Conservation (phyloP, 257 asterid genomes). For the Hygrophila difformis region DNA sequence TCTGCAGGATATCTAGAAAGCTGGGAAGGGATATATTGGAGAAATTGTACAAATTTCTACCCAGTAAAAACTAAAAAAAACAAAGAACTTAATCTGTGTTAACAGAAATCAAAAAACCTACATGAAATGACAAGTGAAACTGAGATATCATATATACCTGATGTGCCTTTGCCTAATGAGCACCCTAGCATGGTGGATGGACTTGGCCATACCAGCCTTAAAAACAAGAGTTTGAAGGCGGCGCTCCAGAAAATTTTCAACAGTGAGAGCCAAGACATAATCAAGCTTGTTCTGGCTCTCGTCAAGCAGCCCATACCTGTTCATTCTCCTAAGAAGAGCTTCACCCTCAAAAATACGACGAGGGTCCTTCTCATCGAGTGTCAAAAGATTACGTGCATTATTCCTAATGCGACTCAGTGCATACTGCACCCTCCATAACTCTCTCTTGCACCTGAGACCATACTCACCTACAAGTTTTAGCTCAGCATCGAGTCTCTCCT, state of each 20-base stretch:
- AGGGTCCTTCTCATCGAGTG: slow-evolving; percentile 80
- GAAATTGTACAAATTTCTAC: too few relatives aligned
- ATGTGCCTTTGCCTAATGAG: slow-evolving; percentile 85
- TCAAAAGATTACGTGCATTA: slow-evolving; percentile 64
- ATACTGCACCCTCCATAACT: slow-evolving; percentile 90
- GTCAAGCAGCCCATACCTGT: slow-evolving; percentile 62
- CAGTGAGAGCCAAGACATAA: slow-evolving; percentile 78
- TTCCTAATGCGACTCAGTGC: slow-evolving; percentile 81
- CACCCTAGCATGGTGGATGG: slow-evolving; percentile 85
- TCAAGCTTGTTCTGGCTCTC: slow-evolving; percentile 89
- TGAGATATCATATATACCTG: slow-evolving; percentile 32
- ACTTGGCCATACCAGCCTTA: slow-evolving; percentile 89
- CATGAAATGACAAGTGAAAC: not conserved
- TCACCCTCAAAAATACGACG: slow-evolving; percentile 84
- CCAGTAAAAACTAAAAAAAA: too few relatives aligned
- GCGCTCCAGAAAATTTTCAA: slow-evolving; percentile 83
- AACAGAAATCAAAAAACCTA: too few relatives aligned
- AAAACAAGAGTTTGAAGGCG: slow-evolving; percentile 82
- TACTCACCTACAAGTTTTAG: slow-evolving; percentile 80
- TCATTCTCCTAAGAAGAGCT: slow-evolving; percentile 87
- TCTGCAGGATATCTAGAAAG: too few relatives aligned
- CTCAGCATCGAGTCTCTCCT: slow-evolving; percentile 86
- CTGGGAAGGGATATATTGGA: too few relatives aligned
- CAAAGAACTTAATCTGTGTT: too few relatives aligned
- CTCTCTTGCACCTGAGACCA: slow-evolving; percentile 83